Percentiles rank a stretch among this genome's conserved stretches.
Conservation (phyloP, 352 stramenopile genomes). For the Phytopythium boreale region DNA sequence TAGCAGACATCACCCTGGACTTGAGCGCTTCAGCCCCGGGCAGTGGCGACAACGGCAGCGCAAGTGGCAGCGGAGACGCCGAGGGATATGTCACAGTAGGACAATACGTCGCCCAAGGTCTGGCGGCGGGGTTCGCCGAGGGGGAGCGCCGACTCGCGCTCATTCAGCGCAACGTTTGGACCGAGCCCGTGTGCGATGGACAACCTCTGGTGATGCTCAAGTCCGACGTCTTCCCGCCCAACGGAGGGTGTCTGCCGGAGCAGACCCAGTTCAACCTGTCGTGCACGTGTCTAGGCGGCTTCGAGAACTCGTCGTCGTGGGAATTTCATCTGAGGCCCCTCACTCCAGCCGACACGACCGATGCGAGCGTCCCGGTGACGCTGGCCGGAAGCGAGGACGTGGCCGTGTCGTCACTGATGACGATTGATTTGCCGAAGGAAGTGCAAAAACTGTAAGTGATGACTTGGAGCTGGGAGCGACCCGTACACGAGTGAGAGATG, state of each 20-base stretch:
- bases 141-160: constrained; percentile 28
- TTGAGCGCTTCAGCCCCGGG: neutral
- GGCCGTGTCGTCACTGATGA: constrained; percentile 4
- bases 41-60: neutral
- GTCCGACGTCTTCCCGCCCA: constrained; percentile 19
- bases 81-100: constrained; percentile 9
- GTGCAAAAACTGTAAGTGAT: constrained; percentile 1
- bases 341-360: neutral
- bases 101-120: constrained; percentile 28
- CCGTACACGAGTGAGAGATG: neutral
- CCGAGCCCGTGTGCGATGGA: constrained; percentile 31
- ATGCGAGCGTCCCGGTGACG: neutral
- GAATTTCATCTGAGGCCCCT: constrained; percentile 19
- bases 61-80: constrained; percentile 8
- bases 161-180: constrained; percentile 28
- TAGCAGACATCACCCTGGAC: neutral
- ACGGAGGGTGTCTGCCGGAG: constrained; percentile 28
- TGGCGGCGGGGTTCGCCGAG: constrained; percentile 24
- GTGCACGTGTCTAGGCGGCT: constrained; percentile 37
- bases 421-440: constrained; percentile 5
- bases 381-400: neutral
- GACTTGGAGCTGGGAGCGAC: neutral
- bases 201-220: constrained; percentile 35
- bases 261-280: constrained; percentile 39
- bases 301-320: constrained; percentile 28